Evolutionary conservation across 75 land plant species (phyloP).

Genomic region (Adiantum capillusveneris): DNA sequence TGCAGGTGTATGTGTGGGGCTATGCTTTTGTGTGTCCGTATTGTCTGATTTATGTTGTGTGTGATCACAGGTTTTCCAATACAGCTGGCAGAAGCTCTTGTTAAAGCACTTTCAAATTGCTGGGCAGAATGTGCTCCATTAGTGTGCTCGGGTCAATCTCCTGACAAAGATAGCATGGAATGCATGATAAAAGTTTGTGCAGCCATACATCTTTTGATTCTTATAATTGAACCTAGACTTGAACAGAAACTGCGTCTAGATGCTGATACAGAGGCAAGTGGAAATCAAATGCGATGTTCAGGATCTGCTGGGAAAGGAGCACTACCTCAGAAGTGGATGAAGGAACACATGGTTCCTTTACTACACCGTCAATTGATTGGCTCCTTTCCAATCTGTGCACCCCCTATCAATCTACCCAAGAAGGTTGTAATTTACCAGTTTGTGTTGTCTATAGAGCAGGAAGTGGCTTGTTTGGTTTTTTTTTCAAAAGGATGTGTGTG

Average conservation of each 20-base stretch:
- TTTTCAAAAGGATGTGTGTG: too few species aligned
- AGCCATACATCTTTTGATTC: slow-evolving; percentile 15
- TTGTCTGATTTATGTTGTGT: too few species aligned
- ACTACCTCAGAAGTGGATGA: slow-evolving; percentile 20
- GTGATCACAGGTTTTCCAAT: neutral
- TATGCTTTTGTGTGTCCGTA: too few species aligned
- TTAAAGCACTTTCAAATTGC: slow-evolving; percentile 25
- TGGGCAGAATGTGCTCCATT: slow-evolving; percentile 33
- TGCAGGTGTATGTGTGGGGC: too few species aligned
- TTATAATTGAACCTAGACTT: slow-evolving; percentile 9
- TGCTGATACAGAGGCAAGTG: neutral
- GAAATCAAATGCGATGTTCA: neutral
- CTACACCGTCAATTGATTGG: slow-evolving; percentile 16
- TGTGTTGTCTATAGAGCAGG: too few species aligned
- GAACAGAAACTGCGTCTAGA: neutral
- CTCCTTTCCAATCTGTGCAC: slow-evolving; percentile 18
- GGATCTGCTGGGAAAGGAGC: neutral
- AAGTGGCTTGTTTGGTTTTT: too few species aligned
- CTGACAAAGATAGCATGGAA: slow-evolving; percentile 20
- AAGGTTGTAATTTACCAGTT: too few species aligned
- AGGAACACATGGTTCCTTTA: slow-evolving; percentile 14
- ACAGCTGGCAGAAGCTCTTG: slow-evolving; percentile 16
- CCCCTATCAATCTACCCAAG: slow-evolving; percentile 13
- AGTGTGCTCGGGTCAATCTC: slow-evolving; percentile 23
- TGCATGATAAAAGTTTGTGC: slow-evolving; percentile 24